Conservation (phyloP, 805 yeast species). For the Saccharomycopsis microspora region DNA sequence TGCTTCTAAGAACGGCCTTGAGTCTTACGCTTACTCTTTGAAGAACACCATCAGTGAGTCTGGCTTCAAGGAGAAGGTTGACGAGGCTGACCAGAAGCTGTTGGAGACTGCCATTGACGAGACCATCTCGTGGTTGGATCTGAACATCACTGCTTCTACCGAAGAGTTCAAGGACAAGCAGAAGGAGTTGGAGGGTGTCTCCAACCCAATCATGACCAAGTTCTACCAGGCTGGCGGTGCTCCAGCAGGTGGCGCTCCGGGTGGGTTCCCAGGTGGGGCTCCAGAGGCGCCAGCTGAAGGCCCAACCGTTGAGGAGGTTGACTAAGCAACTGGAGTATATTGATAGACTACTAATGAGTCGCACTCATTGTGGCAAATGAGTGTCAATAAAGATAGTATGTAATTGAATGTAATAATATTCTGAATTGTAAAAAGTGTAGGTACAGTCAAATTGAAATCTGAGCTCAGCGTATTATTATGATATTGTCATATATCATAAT, state of each 20-base stretch:
- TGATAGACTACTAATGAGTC: background rate
- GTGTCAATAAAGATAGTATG: no score
- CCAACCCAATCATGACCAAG: constrained; percentile 95
- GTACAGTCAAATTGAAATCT: no score
- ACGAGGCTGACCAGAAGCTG: constrained; percentile 55
- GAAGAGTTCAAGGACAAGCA: constrained; percentile 91
- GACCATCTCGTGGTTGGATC: constrained; percentile 86
- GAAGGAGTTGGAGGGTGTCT: constrained; percentile 90
- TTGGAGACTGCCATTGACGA: constrained; percentile 76
- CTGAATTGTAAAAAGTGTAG: no score
- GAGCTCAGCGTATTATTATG: no score
- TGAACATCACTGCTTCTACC: constrained; percentile 82
- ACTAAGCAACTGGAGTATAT: constrained; percentile 26
- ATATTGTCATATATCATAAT: no score
- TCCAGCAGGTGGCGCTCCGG: constrained; percentile 53
- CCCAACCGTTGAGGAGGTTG: constrained; percentile 79
- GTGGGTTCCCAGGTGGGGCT: constrained; percentile 44
- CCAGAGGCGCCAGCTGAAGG: constrained; percentile 38
- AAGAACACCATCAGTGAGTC: constrained; percentile 74
- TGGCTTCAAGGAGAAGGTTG: constrained; percentile 70
- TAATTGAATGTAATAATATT: no score
- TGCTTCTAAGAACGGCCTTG: constrained; percentile 89
- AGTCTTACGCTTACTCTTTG: constrained; percentile 89
- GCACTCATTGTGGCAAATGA: no score
- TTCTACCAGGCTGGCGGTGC: constrained; percentile 94